A percentile compares a stretch with the other conserved stretches of the same genome.
These are phyloP conservation scores for Penicillium sp. DNA, from an alignment of 2,329 filamentous ascomycete species.

Conservation along the genomic window DNA sequence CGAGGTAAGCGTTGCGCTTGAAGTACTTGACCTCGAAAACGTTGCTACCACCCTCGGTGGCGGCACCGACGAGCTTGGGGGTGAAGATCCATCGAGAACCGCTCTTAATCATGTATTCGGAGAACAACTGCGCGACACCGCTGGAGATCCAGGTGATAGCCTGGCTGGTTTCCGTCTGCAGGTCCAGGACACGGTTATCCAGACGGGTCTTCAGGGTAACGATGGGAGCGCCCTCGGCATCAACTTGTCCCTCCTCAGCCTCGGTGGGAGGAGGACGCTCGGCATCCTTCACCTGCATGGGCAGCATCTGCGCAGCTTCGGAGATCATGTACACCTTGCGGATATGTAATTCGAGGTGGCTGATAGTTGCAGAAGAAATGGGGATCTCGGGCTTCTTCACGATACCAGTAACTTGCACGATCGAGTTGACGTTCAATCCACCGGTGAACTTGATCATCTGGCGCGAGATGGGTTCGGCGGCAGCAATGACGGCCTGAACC, in stretches of 20 bases:
- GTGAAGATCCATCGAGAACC: slow-evolving; percentile 85
- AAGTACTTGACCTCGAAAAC: slow-evolving; percentile 93
- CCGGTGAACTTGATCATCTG: slow-evolving; percentile 95
- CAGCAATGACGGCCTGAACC: slow-evolving; percentile 77
- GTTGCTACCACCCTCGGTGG: slow-evolving; percentile 89
- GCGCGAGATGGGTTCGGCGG: slow-evolving; percentile 67
- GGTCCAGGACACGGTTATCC: slow-evolving; percentile 90
- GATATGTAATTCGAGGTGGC: slow-evolving; percentile 83
- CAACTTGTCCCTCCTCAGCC: slow-evolving; percentile 52
- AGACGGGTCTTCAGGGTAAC: slow-evolving; percentile 83
- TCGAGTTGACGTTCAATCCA: slow-evolving; percentile 75
- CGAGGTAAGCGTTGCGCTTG: slow-evolving; percentile 72
- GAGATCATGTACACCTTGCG: slow-evolving; percentile 80
- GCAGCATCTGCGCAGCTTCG: slow-evolving; percentile 62
- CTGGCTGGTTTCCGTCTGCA: slow-evolving; percentile 87
- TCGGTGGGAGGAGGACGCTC: slow-evolving; percentile 51
- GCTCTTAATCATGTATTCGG: slow-evolving; percentile 74
- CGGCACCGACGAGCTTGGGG: slow-evolving; percentile 84
- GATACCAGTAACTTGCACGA: slow-evolving; percentile 76
- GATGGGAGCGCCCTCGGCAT: slow-evolving; percentile 63
- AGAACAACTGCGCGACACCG: slow-evolving; percentile 71
- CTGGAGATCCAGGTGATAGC: slow-evolving; percentile 76
- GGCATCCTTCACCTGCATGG: slow-evolving; percentile 62
- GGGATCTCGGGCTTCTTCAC: slow-evolving; percentile 83
- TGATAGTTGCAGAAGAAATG: slow-evolving; percentile 83